phyloP scores from a whole-genome alignment of 2,329 filamentous ascomycete species.

The Botrytis fabae region DNA sequence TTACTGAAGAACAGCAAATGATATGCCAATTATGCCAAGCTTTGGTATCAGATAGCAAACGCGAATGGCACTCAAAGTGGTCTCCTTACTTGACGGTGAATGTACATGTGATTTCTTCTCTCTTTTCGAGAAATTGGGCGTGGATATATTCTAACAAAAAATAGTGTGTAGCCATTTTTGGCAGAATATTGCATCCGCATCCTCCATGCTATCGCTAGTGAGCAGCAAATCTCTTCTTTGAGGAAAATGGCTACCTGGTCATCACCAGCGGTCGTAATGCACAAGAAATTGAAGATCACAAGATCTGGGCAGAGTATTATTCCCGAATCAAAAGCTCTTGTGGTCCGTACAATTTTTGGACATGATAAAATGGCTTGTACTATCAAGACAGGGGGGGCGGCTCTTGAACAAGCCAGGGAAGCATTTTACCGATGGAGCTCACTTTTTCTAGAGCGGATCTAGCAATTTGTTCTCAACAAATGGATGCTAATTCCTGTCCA shows the following conservation, averaged over 20 bases:
- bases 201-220: background rate
- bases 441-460: slow-evolving; percentile 60
- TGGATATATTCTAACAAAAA: background rate
- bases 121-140: background rate
- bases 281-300: slow-evolving; percentile 30
- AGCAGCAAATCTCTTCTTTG: background rate
- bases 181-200: background rate
- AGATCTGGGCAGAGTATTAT: slow-evolving; percentile 42
- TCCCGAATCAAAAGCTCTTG: slow-evolving; percentile 33
- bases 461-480: slow-evolving; percentile 51
- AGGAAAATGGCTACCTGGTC: slow-evolving; percentile 39
- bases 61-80: background rate
- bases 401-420: slow-evolving; percentile 55
- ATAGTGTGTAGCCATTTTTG: background rate
- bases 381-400: slow-evolving; percentile 46
- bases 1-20: background rate
- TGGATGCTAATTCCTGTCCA: slow-evolving; percentile 56
- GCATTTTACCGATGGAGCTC: slow-evolving; percentile 52
- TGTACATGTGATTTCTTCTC: background rate
- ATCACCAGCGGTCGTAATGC: slow-evolving; percentile 33
- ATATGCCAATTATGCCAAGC: background rate
- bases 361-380: slow-evolving; percentile 46
- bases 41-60: background rate
- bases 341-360: slow-evolving; percentile 32
- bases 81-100: background rate